Conservation (phyloP, 768 basidiomycete species). For the Dioszegia crocea region DNA sequence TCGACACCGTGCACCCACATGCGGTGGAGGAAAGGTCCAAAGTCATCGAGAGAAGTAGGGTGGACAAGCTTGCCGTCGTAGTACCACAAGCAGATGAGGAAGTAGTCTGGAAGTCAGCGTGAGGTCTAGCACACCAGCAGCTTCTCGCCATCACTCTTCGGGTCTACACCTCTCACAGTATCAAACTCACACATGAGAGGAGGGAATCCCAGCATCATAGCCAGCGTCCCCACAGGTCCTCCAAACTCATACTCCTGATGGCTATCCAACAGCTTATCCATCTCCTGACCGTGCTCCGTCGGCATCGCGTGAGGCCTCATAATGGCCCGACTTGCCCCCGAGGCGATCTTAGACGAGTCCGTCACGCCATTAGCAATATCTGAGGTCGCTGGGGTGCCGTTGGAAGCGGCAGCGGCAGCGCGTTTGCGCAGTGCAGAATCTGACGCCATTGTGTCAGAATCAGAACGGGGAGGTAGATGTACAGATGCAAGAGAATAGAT, state of each 20-base stretch:
- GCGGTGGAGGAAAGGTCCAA: slow-evolving; percentile 68
- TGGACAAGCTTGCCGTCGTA: slow-evolving; percentile 78
- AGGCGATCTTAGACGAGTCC: slow-evolving; percentile 23
- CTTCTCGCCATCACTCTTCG: not conserved
- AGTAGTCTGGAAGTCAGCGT: slow-evolving; percentile 60
- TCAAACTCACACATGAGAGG: slow-evolving; percentile 68
- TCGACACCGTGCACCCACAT: slow-evolving; percentile 83
- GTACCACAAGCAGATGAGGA: slow-evolving; percentile 96
- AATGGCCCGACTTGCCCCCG: slow-evolving; percentile 19
- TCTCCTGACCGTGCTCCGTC: slow-evolving; percentile 68
- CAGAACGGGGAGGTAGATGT: too few species aligned
- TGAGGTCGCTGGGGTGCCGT: not conserved
- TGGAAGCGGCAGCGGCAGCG: slow-evolving; percentile 11
- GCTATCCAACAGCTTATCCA: slow-evolving; percentile 68
- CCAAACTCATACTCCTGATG: slow-evolving; percentile 89
- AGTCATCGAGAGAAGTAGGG: slow-evolving; percentile 65
- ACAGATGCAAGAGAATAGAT: too few species aligned
- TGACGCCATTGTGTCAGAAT: slow-evolving; percentile 13
- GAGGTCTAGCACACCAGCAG: too few species aligned
- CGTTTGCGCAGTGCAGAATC: slow-evolving; percentile 22
- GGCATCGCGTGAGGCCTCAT: slow-evolving; percentile 1
- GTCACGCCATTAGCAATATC: slow-evolving; percentile 28
- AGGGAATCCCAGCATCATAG: slow-evolving; percentile 93
- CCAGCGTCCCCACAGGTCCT: slow-evolving; percentile 81
- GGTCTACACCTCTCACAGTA: not conserved